Percentiles rank a stretch among this genome's conserved stretches.
These are phyloP conservation scores for Naganishia antarctica DNA, from an alignment of 768 basidiomycete genomes.

Conservation along the genomic window DNA sequence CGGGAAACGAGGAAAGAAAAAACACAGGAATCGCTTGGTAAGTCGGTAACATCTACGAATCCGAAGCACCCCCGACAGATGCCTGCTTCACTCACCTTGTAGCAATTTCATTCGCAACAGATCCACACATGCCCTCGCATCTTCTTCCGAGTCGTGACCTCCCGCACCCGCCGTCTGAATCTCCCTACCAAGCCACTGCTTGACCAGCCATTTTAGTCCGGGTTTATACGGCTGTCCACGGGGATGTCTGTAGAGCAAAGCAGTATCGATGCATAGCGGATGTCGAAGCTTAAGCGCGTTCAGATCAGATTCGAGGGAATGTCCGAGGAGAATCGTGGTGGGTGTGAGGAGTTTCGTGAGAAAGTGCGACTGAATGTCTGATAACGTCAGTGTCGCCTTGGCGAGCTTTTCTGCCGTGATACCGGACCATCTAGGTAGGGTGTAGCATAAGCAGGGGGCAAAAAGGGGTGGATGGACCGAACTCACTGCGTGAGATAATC, in stretches of 20 bases:
- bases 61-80: neutral
- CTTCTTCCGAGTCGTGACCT: constrained; percentile 92
- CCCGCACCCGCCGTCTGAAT: constrained; percentile 76
- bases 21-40: neutral
- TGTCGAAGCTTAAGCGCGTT: constrained; percentile 81
- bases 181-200: constrained; percentile 83
- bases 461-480: no score
- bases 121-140: constrained; percentile 81
- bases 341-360: constrained; percentile 53
- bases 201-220: constrained; percentile 91
- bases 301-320: constrained; percentile 92
- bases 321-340: constrained; percentile 75
- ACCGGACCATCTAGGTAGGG: constrained; percentile 77
- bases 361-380: constrained; percentile 69
- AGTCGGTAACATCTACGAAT: neutral
- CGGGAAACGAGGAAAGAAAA: neutral
- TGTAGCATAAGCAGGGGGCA: no score
- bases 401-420: constrained; percentile 72
- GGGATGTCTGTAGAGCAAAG: constrained; percentile 83
- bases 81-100: constrained; percentile 52
- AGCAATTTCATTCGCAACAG: constrained; percentile 75
- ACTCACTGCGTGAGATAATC: constrained; percentile 87
- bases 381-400: constrained; percentile 68
- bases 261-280: constrained; percentile 84
- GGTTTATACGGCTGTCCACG: constrained; percentile 90